phyloP scores from a whole-genome alignment of 371 early-diverging fungal genomes.

The Apophysomyces elegans region DNA sequence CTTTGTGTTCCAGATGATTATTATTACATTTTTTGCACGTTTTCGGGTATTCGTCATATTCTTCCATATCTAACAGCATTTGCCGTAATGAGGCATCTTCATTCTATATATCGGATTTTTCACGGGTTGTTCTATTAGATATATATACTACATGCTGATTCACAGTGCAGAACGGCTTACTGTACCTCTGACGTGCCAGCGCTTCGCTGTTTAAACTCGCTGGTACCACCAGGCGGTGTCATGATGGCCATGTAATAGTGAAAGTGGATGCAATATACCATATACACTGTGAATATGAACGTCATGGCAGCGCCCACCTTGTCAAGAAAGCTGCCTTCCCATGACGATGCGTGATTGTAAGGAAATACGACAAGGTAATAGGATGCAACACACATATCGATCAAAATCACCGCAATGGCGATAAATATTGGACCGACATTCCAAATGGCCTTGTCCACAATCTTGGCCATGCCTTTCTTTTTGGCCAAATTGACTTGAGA shows the following conservation, averaged over 20 bases:
- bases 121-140: neutral
- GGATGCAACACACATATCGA: conserved; percentile 53
- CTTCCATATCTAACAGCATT: conserved; percentile 53
- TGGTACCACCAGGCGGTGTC: conserved; percentile 55
- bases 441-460: conserved; percentile 56
- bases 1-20: neutral
- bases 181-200: conserved; percentile 18
- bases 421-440: conserved; percentile 62
- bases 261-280: conserved; percentile 60
- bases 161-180: neutral
- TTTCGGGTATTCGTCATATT: conserved; percentile 47
- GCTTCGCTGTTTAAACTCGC: conserved; percentile 26
- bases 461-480: conserved; percentile 36
- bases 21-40: conserved; percentile 57
- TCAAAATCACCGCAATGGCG: conserved; percentile 50
- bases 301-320: conserved; percentile 35
- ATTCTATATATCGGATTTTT: conserved; percentile 19
- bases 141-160: conserved; percentile 2
- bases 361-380: conserved; percentile 58
- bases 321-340: conserved; percentile 28
- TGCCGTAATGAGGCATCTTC: conserved; percentile 32
- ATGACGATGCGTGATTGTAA: conserved; percentile 38
- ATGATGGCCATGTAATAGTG: conserved; percentile 66
- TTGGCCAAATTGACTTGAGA: neutral
- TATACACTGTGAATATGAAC: conserved; percentile 48